Conservation (phyloP, 495 filamentous ascomycete species). For the Penicillium parvum region DNA sequence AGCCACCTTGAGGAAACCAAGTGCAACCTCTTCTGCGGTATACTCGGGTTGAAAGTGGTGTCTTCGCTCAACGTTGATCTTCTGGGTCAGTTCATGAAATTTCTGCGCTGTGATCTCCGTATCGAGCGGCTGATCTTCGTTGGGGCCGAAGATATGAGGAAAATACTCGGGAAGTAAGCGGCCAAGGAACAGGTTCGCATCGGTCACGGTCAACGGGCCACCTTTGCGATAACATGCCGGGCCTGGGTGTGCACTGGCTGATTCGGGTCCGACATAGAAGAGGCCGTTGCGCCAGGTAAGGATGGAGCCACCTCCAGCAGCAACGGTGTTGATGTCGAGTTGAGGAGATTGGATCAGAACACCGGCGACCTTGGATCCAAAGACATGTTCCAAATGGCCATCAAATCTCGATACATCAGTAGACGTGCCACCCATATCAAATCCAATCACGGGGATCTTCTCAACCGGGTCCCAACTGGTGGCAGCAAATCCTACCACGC, state of each 20-base stretch:
- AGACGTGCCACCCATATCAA: conserved; percentile 95
- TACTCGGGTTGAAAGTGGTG: conserved; percentile 60
- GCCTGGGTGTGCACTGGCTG: conserved; percentile 87
- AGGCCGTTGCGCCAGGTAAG: conserved; percentile 88
- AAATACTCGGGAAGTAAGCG: conserved; percentile 91
- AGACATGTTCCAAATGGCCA: conserved; percentile 92
- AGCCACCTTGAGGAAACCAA: conserved; percentile 52
- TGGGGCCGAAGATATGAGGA: conserved; percentile 92
- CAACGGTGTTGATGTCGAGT: conserved; percentile 96
- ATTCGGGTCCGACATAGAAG: conserved; percentile 95
- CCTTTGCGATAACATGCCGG: conserved; percentile 95
- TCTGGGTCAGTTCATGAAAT: conserved; percentile 71
- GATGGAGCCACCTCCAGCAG: conserved; percentile 86
- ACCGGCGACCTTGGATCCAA: conserved; percentile 93
- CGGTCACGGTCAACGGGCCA: conserved; percentile 86
- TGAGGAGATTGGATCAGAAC: conserved; percentile 94
- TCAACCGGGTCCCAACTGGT: conserved; percentile 87
- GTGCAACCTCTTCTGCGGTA: conserved; percentile 80
- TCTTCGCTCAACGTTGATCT: conserved; percentile 65
- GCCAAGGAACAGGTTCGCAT: conserved; percentile 88
- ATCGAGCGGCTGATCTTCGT: conserved; percentile 85
- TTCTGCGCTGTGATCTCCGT: conserved; percentile 68
- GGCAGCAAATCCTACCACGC: conserved; percentile 89
- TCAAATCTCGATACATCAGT: conserved; percentile 95
- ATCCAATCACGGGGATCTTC: conserved; percentile 88